Base-by-base conservation (phyloP, 129 eudicot species). In the Smallanthus sonchifolius region DNA sequence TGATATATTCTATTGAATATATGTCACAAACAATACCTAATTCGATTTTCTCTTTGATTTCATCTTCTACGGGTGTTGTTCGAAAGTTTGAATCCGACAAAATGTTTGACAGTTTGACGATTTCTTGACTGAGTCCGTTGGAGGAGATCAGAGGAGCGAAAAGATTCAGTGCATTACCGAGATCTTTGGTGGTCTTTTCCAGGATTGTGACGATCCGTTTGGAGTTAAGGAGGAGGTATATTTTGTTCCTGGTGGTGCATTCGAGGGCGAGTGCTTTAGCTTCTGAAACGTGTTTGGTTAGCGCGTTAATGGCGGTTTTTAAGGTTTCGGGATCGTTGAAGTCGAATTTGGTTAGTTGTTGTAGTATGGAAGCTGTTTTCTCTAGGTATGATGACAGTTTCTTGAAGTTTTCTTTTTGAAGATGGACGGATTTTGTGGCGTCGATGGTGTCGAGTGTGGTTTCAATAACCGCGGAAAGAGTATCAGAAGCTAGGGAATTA, bases 181-280 rank as follows among this genome's bases (percentile, higher is more conserved):
- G 72, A 40, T 79, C 80, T 56, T 70, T 85, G 0, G 81, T 78
- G 64, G 65, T 66, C 56, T 79, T 67, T 57, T 83, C 87, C 36
- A 79, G 24, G 28, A 5, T 20, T 32, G 66, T 44, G 6, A 60
- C 64, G 15, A 70, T 76, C 34, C 34, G 75, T 59, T 49, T 40
- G 17, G 72, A 77, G 19, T 72, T 66, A 16, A 84, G 83, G 52
- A 81, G 47, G 72, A 84, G 84, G 72, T 81, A 84, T 52, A 80
- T 65, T 72, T 45, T 84, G 83, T 69, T 81, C 64, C 77, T 74
- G 63, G 7, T 77, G 75, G 71, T 68, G 73, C 83, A 77, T 61
- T 77, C 78, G 5, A 68, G 44, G 55, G 80, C 61, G 61, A 84
- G 80, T 11, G 42, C 40, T 61, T 74, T 84, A 15, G 75, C 71